Evolutionary conservation across 495 filamentous ascomycete species (phyloP).

Genomic region (Aspergillus saccharolyticus): DNA sequence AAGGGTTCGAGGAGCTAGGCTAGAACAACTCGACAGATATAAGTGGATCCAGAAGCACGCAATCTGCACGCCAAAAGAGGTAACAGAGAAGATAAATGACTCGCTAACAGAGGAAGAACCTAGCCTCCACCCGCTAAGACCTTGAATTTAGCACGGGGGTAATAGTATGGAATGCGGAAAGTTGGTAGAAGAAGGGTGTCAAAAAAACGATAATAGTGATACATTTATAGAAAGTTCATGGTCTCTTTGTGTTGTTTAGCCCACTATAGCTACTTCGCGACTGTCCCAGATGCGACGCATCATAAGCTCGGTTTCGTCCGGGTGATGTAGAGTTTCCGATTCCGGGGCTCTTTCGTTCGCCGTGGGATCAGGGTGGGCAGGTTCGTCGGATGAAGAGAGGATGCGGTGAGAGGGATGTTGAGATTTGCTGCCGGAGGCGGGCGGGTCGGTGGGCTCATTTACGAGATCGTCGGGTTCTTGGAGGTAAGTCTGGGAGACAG

Average conservation of each 20-base stretch:
- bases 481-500: slow-evolving; percentile 29
- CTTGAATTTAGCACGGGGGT: too few relatives aligned
- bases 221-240: not conserved
- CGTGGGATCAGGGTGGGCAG: slow-evolving; percentile 14
- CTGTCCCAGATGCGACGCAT: slow-evolving; percentile 47
- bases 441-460: slow-evolving; percentile 27
- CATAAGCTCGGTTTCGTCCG: slow-evolving; percentile 37
- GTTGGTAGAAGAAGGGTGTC: not conserved
- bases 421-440: slow-evolving; percentile 17
- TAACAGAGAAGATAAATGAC: too few relatives aligned
- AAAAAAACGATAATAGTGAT: slow-evolving; percentile 5
- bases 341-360: slow-evolving; percentile 26
- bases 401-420: slow-evolving; percentile 38
- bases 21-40: too few relatives aligned
- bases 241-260: slow-evolving; percentile 11
- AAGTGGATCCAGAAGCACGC: too few relatives aligned
- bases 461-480: slow-evolving; percentile 27
- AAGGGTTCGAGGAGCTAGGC: too few relatives aligned
- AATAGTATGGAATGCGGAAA: not conserved
- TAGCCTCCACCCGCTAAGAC: too few relatives aligned
- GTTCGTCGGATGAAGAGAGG: slow-evolving; percentile 40
- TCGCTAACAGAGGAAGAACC: too few relatives aligned
- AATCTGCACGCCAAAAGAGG: too few relatives aligned
- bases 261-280: slow-evolving; percentile 38
- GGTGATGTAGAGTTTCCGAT: slow-evolving; percentile 11